Conservation (phyloP, 2,329 filamentous ascomycete genomes). For the Aspergillus eucalypticola region DNA sequence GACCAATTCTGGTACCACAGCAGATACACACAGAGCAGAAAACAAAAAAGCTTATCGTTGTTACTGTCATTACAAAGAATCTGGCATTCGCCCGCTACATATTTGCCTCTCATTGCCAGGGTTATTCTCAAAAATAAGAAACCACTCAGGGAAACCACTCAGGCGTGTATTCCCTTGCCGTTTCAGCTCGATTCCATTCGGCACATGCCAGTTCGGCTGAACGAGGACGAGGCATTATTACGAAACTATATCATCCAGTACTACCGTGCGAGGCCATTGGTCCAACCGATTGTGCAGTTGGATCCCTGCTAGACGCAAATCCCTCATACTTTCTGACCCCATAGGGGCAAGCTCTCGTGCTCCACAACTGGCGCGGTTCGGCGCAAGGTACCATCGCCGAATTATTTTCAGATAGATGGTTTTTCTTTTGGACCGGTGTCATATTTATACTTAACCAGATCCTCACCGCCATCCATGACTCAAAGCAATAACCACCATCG, state of each 20-base stretch:
- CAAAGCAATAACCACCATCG: slow-evolving; percentile 34
- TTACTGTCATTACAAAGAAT: slow-evolving; percentile 18
- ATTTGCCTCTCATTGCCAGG: slow-evolving; percentile 21
- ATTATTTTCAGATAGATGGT: slow-evolving; percentile 18
- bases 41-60: slow-evolving; percentile 24
- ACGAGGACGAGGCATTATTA: slow-evolving; percentile 9
- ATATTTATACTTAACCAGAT: slow-evolving; percentile 23
- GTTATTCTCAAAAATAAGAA: slow-evolving; percentile 7
- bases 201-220: slow-evolving; percentile 12
- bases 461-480: slow-evolving; percentile 44
- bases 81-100: slow-evolving; percentile 10
- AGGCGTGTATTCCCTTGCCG: slow-evolving; percentile 18
- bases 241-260: slow-evolving; percentile 8
- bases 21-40: slow-evolving; percentile 13
- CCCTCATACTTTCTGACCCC: slow-evolving; percentile 30
- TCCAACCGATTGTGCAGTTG: slow-evolving; percentile 17
- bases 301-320: slow-evolving; percentile 25
- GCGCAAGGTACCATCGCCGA: slow-evolving; percentile 24
- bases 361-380: slow-evolving; percentile 26
- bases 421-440: slow-evolving; percentile 11
- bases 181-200: slow-evolving; percentile 12
- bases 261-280: slow-evolving; percentile 22
- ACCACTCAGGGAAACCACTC: slow-evolving; percentile 17
- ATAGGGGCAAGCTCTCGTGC: slow-evolving; percentile 26
- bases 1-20: slow-evolving; percentile 20